These are phyloP conservation scores for Hypholoma fasciculare DNA, from an alignment of 768 basidiomycete genomes.

Conservation along the genomic window DNA sequence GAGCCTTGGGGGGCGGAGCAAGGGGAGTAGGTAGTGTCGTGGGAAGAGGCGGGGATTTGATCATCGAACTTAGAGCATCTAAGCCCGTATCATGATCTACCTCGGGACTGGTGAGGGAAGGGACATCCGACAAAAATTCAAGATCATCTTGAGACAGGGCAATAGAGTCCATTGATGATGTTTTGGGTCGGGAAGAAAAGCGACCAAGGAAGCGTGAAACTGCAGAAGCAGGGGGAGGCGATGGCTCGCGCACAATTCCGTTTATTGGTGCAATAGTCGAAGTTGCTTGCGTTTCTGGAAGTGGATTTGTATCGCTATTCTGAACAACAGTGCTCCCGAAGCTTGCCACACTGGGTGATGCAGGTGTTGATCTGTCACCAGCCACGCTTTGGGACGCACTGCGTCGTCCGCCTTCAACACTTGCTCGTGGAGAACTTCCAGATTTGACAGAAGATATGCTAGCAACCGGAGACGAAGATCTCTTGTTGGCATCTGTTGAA, in stretches of 20 bases:
- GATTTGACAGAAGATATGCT: conserved; percentile 16
- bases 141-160: conserved; percentile 80
- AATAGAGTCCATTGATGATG: conserved; percentile 50
- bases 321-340: conserved; percentile 1
- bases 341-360: conserved; percentile 10
- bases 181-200: conserved; percentile 54
- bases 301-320: not conserved
- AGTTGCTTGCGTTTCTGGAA: not conserved
- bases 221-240: conserved; percentile 52
- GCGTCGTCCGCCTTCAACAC: conserved; percentile 19
- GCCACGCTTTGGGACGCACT: conserved; percentile 3
- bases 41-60: conserved; percentile 43
- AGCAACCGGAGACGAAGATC: conserved; percentile 20
- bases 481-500: conserved; percentile 12
- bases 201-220: conserved; percentile 84
- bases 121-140: conserved; percentile 75
- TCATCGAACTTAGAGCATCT: conserved; percentile 39
- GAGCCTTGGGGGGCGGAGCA: conserved; percentile 39
- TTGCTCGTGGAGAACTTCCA: conserved; percentile 23
- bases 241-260: conserved; percentile 21
- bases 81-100: conserved; percentile 32
- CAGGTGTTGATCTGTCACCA: not conserved
- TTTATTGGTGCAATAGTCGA: conserved; percentile 10
- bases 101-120: conserved; percentile 52
- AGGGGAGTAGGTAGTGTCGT: conserved; percentile 47